These are phyloP conservation scores for Venustampulla echinocandica DNA, from an alignment of 495 filamentous ascomycete species.

Conservation along the genomic window DNA sequence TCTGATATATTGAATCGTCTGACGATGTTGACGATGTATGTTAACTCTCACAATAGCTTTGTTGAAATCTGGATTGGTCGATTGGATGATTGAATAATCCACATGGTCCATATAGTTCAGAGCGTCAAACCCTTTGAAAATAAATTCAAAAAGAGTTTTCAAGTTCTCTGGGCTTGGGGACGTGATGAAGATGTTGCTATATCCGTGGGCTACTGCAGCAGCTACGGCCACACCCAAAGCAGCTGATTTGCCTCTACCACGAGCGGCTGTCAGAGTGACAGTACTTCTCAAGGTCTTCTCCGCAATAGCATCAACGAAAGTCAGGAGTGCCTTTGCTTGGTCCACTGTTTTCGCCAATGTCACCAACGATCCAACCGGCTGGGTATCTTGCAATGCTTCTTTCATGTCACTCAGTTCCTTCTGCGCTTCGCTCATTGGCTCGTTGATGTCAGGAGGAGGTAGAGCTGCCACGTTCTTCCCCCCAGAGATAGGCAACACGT, in stretches of 20 bases:
- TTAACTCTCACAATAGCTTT: conserved; percentile 98
- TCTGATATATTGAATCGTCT: conserved; percentile 97
- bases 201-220: conserved; percentile 88
- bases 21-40: conserved; percentile 87
- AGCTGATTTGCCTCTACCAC: conserved; percentile 95
- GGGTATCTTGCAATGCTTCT: conserved; percentile 72
- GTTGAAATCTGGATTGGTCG: conserved; percentile 97
- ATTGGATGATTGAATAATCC: conserved; percentile 97
- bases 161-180: conserved; percentile 97
- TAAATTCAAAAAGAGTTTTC: conserved; percentile 96
- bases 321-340: conserved; percentile 89
- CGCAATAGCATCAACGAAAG: conserved; percentile 91
- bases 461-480: conserved; percentile 85
- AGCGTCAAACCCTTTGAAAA: conserved; percentile 97
- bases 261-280: conserved; percentile 84
- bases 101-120: conserved; percentile 86
- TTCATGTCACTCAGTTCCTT: conserved; percentile 82
- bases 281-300: conserved; percentile 94
- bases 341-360: conserved; percentile 83
- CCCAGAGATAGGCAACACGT: conserved; percentile 94
- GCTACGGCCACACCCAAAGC: conserved; percentile 90
- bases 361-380: conserved; percentile 77
- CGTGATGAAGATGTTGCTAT: conserved; percentile 99
- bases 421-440: conserved; percentile 53
- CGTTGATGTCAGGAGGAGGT: conserved; percentile 61